Evolutionary conservation across 2,329 filamentous ascomycete species (phyloP).

Genomic region (Fusarium solani-melongenae): DNA sequence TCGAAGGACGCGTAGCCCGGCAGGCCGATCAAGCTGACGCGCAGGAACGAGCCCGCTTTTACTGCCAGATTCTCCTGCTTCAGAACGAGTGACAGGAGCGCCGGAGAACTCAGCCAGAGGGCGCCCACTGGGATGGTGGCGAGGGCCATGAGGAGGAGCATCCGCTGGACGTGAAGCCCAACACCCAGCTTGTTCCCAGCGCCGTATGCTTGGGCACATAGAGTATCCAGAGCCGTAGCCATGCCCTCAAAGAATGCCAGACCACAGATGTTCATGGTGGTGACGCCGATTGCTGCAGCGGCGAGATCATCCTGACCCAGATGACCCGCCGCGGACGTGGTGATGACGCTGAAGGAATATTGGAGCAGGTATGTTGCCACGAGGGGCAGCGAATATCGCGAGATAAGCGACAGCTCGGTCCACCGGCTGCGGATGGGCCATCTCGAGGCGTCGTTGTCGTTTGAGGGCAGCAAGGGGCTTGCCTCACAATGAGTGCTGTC

Average conservation of each 20-base stretch:
- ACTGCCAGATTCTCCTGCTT: constrained; percentile 59
- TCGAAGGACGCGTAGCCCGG: constrained; percentile 67
- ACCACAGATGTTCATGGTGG: constrained; percentile 65
- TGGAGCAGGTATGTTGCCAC: constrained; percentile 65
- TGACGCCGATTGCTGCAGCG: constrained; percentile 62
- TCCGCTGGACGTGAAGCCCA: constrained; percentile 64
- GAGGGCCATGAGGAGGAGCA: constrained; percentile 61
- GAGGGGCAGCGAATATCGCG: constrained; percentile 54
- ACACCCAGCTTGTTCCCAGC: constrained; percentile 58
- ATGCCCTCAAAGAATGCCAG: constrained; percentile 53
- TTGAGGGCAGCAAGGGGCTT: constrained; percentile 20
- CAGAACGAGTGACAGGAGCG: constrained; percentile 57
- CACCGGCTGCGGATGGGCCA: background rate
- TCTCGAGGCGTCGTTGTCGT: background rate
- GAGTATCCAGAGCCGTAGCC: constrained; percentile 42
- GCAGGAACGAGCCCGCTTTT: constrained; percentile 61
- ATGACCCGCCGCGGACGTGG: constrained; percentile 63
- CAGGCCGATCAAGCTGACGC: constrained; percentile 59
- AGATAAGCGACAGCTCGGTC: constrained; percentile 31
- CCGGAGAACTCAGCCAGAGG: constrained; percentile 61
- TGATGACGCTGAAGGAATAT: constrained; percentile 63
- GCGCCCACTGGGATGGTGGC: constrained; percentile 59
- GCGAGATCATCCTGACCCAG: constrained; percentile 63
- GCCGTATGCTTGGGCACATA: constrained; percentile 41
- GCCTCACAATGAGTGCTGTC: constrained; percentile 18